Evolutionary conservation across 768 basidiomycete genomes (phyloP).

Genomic region (Tricholomella constricta): DNA sequence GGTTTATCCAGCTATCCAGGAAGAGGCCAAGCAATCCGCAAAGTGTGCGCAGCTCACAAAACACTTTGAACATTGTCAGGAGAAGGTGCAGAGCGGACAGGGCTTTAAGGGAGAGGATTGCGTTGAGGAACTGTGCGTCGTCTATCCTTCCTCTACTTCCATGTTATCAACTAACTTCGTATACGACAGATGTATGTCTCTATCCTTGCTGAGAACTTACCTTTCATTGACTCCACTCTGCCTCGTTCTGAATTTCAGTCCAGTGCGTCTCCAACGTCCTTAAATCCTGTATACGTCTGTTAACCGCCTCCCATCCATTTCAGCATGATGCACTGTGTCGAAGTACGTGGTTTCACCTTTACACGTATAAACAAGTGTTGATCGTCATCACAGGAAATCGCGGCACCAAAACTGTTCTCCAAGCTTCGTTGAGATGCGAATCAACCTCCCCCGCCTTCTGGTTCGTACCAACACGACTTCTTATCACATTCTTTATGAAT

Average conservation of each 20-base stretch:
- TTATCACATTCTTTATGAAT: too few species aligned
- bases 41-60: constrained; percentile 70
- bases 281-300: background rate
- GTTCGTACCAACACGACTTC: background rate
- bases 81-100: constrained; percentile 80
- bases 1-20: constrained; percentile 70
- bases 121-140: constrained; percentile 84
- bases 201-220: background rate
- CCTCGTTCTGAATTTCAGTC: constrained; percentile 37
- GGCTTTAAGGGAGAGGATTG: constrained; percentile 93
- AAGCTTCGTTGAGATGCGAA: constrained; percentile 55
- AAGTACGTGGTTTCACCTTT: constrained; percentile 51
- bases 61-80: constrained; percentile 90
- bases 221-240: constrained; percentile 10
- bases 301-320: constrained; percentile 3
- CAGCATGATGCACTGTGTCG: constrained; percentile 93
- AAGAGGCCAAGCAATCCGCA: constrained; percentile 68
- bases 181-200: constrained; percentile 34
- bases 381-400: constrained; percentile 38
- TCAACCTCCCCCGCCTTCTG: background rate
- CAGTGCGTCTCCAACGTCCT: constrained; percentile 46
- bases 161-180: constrained; percentile 9
- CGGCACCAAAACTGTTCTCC: constrained; percentile 81
- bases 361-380: constrained; percentile 34
- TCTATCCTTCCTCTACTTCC: constrained; percentile 13